These are phyloP conservation scores for Blastocystis sp. DNA, from an alignment of 352 stramenopile species.

Conservation along the genomic window DNA sequence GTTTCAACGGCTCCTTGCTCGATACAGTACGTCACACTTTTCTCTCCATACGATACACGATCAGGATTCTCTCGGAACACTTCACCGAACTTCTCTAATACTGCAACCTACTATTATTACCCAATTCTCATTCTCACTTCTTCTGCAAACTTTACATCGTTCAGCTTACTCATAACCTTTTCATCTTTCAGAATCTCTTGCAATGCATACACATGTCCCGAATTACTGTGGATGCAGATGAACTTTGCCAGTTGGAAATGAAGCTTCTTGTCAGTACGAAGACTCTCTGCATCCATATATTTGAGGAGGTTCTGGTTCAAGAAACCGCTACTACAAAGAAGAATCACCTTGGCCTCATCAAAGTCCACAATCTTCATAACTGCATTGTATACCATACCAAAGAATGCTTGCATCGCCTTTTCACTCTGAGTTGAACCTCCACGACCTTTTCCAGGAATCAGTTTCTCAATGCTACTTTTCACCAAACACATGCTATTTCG, in stretches of 20 bases:
- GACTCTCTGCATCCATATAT: constrained; percentile 38
- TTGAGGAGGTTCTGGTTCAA: constrained; percentile 36
- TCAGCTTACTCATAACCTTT: constrained; percentile 30
- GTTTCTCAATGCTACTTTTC: constrained; percentile 49
- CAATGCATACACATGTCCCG: constrained; percentile 20
- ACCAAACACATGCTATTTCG: constrained; percentile 49
- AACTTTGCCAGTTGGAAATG: constrained; percentile 32
- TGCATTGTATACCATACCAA: background rate
- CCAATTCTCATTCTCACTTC: background rate
- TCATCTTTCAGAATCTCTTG: constrained; percentile 25
- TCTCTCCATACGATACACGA: constrained; percentile 28
- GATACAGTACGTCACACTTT: constrained; percentile 37
- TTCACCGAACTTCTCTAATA: constrained; percentile 2
- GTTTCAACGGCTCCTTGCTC: constrained; percentile 32
- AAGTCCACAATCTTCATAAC: constrained; percentile 44
- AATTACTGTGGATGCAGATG: constrained; percentile 21
- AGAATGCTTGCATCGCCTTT: constrained; percentile 56
- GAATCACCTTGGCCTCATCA: constrained; percentile 28
- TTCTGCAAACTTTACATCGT: constrained; percentile 51
- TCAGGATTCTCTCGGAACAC: background rate
- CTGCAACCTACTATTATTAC: background rate
- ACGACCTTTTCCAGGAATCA: constrained; percentile 53
- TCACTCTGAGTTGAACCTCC: background rate
- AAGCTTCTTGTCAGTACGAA: background rate
- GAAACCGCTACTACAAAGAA: constrained; percentile 16